Evolutionary conservation across 768 basidiomycete genomes (phyloP).

Genomic region (Tulasnella calospora): DNA sequence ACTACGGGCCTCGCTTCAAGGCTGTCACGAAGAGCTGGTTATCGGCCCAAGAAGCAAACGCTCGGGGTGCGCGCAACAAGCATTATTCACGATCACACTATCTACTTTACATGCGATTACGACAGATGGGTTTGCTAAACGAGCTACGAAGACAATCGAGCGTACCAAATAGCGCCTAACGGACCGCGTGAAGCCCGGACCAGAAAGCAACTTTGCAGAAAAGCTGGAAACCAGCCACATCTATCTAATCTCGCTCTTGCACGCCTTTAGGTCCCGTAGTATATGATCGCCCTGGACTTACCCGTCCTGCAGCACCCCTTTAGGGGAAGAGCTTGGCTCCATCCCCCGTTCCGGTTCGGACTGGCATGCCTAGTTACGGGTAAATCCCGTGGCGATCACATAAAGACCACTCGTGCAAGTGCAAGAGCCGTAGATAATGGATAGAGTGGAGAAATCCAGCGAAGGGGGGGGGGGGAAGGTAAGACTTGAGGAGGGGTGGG

Average conservation of each 20-base stretch:
- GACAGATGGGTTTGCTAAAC: no score
- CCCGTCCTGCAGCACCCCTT: neutral
- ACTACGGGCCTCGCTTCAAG: no score
- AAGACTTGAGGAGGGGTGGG: neutral
- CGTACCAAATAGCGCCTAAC: no score
- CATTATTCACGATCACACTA: no score
- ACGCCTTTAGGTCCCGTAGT: neutral
- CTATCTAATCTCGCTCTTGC: neutral
- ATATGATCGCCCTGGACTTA: neutral
- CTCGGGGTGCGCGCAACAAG: no score
- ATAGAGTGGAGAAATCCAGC: neutral
- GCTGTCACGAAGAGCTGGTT: no score
- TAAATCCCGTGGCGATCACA: neutral
- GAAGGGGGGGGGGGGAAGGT: neutral
- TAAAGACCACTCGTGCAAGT: neutral
- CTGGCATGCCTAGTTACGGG: neutral
- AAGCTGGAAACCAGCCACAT: no score
- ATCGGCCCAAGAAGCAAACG: no score
- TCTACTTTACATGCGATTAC: no score
- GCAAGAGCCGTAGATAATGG: neutral
- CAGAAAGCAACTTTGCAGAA: no score
- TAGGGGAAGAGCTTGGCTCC: neutral
- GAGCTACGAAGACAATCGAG: no score
- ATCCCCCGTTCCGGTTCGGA: neutral
- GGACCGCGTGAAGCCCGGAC: no score